Percentiles rank a stretch among this genome's conserved stretches.
These are phyloP conservation scores for Wallacemonas collosoma DNA, from an alignment of 208 protist species.

Conservation along the genomic window DNA sequence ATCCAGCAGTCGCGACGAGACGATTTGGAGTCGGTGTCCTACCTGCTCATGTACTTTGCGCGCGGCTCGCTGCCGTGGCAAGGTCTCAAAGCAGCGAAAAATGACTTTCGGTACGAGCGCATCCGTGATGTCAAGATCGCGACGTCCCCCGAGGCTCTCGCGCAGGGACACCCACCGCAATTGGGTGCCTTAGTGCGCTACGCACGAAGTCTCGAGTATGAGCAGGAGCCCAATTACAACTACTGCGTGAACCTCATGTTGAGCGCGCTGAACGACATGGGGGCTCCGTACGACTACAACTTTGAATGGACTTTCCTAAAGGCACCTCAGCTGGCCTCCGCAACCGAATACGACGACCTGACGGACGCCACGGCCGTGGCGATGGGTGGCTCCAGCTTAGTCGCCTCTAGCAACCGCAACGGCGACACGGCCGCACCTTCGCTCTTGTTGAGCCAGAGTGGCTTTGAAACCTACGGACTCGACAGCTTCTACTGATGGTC, in stretches of 20 bases:
- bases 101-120: conserved; percentile 37
- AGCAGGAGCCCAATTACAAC: conserved; percentile 76
- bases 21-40: conserved; percentile 83
- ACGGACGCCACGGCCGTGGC: conserved; percentile 25
- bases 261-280: conserved; percentile 32
- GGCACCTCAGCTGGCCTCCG: background rate
- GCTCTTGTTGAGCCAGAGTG: conserved; percentile 1
- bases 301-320: conserved; percentile 53
- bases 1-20: conserved; percentile 92
- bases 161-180: conserved; percentile 53
- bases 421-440: background rate
- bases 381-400: conserved; percentile 30
- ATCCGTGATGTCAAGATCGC: conserved; percentile 67
- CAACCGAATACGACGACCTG: conserved; percentile 7
- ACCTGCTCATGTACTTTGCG: conserved; percentile 99
- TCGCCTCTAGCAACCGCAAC: conserved; percentile 26
- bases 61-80: conserved; percentile 97
- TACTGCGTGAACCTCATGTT: conserved; percentile 58
- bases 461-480: conserved; percentile 37
- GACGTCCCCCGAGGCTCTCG: conserved; percentile 52
- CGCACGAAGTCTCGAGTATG: conserved; percentile 59
- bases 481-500: conserved; percentile 25
- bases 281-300: conserved; percentile 59
- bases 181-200: conserved; percentile 64
- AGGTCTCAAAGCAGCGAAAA: conserved; percentile 55